Evolutionary conservation across 805 yeast genomes (phyloP).

Genomic region (Hanseniaspora meyeri): DNA sequence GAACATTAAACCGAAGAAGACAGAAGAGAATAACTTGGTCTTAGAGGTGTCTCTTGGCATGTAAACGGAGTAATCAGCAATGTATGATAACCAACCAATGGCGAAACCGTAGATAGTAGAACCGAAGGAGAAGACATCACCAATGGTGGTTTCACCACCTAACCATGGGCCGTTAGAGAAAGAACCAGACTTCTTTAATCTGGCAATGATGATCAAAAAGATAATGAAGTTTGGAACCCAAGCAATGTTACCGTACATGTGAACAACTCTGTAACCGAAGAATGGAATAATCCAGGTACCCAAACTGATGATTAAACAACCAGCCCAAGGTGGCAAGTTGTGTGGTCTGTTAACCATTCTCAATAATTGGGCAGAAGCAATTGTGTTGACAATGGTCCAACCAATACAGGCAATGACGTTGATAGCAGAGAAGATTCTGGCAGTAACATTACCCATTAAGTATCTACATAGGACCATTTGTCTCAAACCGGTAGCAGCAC

Average conservation of each 20-base stretch:
- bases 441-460: slow-evolving; percentile 61
- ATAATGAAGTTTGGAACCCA: slow-evolving; percentile 73
- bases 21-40: slow-evolving; percentile 47
- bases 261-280: slow-evolving; percentile 76
- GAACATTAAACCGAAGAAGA: slow-evolving; percentile 47
- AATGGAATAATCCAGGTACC: slow-evolving; percentile 63
- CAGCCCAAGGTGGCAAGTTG: slow-evolving; percentile 78
- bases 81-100: slow-evolving; percentile 91
- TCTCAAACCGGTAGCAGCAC: slow-evolving; percentile 75
- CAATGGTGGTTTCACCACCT: slow-evolving; percentile 61
- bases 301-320: slow-evolving; percentile 58
- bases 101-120: slow-evolving; percentile 78
- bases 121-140: slow-evolving; percentile 67
- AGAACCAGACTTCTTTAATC: slow-evolving; percentile 54
- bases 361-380: slow-evolving; percentile 76
- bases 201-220: slow-evolving; percentile 65
- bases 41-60: slow-evolving; percentile 56
- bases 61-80: slow-evolving; percentile 84
- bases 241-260: slow-evolving; percentile 66
- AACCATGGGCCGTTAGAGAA: slow-evolving; percentile 42
- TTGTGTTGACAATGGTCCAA: slow-evolving; percentile 87
- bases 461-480: slow-evolving; percentile 73
- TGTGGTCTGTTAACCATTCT: slow-evolving; percentile 50
- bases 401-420: slow-evolving; percentile 81
- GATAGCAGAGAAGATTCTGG: slow-evolving; percentile 64